Percentiles rank a stretch among this genome's conserved stretches.
phyloP scores from a whole-genome alignment of 2,329 filamentous ascomycete species.

The Podosphaera leucotricha region DNA sequence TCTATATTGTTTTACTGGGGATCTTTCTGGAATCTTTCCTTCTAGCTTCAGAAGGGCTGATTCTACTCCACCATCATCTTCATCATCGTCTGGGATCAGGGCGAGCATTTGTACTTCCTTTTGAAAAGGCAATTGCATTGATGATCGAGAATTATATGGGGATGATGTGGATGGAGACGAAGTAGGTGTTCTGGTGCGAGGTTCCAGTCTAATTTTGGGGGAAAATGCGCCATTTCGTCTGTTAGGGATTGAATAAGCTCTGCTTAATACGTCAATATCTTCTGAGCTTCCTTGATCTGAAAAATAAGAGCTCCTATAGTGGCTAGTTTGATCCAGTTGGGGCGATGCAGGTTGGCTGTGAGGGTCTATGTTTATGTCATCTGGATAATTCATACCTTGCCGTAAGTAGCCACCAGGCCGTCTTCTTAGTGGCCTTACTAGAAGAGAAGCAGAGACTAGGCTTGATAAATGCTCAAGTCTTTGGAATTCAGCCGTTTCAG shows the following conservation, averaged over 20 bases:
- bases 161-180: conserved; percentile 19
- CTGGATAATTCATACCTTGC: conserved; percentile 35
- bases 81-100: conserved; percentile 59
- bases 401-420: conserved; percentile 54
- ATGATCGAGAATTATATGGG: not conserved
- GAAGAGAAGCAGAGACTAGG: conserved; percentile 23
- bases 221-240: not conserved
- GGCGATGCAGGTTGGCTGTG: conserved; percentile 32
- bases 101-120: conserved; percentile 70
- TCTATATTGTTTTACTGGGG: conserved; percentile 11
- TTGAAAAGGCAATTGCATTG: conserved; percentile 36
- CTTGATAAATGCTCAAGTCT: conserved; percentile 19
- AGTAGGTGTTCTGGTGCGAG: not conserved
- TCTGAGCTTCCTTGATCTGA: conserved; percentile 10
- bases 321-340: conserved; percentile 35
- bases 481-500: conserved; percentile 27
- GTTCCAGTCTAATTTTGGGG: not conserved
- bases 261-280: not conserved
- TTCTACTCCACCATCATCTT: conserved; percentile 70
- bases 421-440: conserved; percentile 42
- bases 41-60: conserved; percentile 83
- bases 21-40: conserved; percentile 47
- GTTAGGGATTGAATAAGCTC: not conserved
- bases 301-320: conserved; percentile 32
- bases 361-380: conserved; percentile 29